Evolutionary conservation across 2,329 filamentous ascomycete genomes (phyloP).

Genomic region (Metarhizium album): DNA sequence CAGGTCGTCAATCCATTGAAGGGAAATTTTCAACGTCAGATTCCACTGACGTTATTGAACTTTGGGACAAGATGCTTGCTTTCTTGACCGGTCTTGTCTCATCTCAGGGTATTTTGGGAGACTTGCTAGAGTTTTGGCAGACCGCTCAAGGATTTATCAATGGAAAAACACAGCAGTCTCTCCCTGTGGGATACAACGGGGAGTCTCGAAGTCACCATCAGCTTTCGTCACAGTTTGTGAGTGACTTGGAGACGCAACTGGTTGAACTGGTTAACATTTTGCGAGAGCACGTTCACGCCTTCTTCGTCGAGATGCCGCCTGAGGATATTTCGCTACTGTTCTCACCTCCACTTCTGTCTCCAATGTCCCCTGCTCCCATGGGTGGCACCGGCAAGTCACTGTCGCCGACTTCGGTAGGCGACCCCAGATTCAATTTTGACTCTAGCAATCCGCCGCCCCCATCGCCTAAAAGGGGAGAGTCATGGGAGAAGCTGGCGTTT

Average conservation of each 20-base stretch:
- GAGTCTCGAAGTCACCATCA: slow-evolving; percentile 74
- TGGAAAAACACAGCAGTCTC: slow-evolving; percentile 66
- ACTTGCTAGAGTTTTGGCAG: slow-evolving; percentile 90
- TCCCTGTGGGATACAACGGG: slow-evolving; percentile 73
- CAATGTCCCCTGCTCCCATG: slow-evolving; percentile 37
- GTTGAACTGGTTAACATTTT: slow-evolving; percentile 77
- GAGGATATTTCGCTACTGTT: slow-evolving; percentile 85
- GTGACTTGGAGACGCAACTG: slow-evolving; percentile 64
- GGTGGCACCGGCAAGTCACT: slow-evolving; percentile 21
- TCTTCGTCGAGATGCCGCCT: slow-evolving; percentile 80
- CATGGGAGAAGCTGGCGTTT: slow-evolving; percentile 91
- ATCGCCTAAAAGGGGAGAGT: slow-evolving; percentile 67
- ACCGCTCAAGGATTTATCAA: slow-evolving; percentile 83
- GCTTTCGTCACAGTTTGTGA: slow-evolving; percentile 58
- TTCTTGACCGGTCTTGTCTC: slow-evolving; percentile 69
- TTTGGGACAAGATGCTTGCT: slow-evolving; percentile 81
- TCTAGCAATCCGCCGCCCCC: slow-evolving; percentile 64
- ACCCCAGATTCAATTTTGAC: slow-evolving; percentile 73
- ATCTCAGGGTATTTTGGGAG: slow-evolving; percentile 69
- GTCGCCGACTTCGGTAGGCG: slow-evolving; percentile 48
- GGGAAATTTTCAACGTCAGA: slow-evolving; percentile 59
- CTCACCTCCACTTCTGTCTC: slow-evolving; percentile 65
- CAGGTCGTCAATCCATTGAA: slow-evolving; percentile 56
- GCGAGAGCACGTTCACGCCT: slow-evolving; percentile 64
- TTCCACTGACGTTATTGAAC: slow-evolving; percentile 66